Evolutionary conservation across 176 grass and related monocot species (phyloP), one percentile per base, ranked within the genome.

Genomic region (Oryza meridionalis): DNA sequence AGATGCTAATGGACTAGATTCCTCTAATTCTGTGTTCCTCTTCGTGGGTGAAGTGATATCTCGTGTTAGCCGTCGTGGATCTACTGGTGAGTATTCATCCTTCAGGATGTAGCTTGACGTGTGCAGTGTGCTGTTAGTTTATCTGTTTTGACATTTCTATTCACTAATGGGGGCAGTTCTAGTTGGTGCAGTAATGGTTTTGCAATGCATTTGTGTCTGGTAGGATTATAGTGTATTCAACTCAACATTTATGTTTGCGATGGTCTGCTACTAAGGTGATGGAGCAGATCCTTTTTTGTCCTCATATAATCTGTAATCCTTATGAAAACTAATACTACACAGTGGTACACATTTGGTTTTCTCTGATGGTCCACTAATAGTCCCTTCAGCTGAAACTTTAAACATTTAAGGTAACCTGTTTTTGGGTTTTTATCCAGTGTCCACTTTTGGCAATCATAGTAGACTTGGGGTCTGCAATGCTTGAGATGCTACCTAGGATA

Each of bases 1-100:
- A 84, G 82, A 94, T 85, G 31, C 29, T 59, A 84, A 84, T 21
- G 75, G 69, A 70, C 84, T 86, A 50, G 76, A 63, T 71, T 25
- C 59, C 62, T 82, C 79, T 37, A 78, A 65, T 92, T 81, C 43
- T 73, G 49, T 73, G 43, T 91, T 98, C 33, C 83, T 90, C 26
- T 95, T 98, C 87, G 85, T 95, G 11, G 93, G 96, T 38, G 89
- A 98, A 95, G 81, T 89, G 67, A 86, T 98, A 90, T 95, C 96
- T 70, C 89, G 87, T 86, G 83, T 98, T 89, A 91, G 89, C 81
- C 91, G 96, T 46, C 91, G 96, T 89, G 93, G 96, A 69, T 95
- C 93, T 77, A 87, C 85, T 68, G 96, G 96, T 98, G 73, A 77
- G 42, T 21, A 81, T 63, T 84, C 42, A 73, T 76, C 31, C 43